These are phyloP conservation scores for Dictyostelium gargantuum DNA, from an alignment of 208 protist genomes.

Conservation along the genomic window DNA sequence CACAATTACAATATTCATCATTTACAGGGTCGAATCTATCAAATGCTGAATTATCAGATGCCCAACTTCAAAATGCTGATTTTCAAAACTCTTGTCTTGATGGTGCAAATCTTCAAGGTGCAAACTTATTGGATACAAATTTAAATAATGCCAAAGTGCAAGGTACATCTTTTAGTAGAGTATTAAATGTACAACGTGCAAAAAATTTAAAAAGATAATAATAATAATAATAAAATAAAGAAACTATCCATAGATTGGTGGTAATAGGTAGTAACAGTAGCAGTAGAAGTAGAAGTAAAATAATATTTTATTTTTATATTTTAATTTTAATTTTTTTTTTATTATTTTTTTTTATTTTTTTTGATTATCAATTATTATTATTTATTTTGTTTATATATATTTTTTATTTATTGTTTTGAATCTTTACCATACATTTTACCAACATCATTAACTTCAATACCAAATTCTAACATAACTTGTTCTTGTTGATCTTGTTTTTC, in stretches of 20 bases:
- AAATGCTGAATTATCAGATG: conserved; percentile 43
- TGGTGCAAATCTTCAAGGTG: conserved; percentile 38
- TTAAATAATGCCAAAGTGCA: conserved; percentile 27
- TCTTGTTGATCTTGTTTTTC: neutral
- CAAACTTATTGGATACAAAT: conserved; percentile 48
- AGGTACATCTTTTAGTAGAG: conserved; percentile 37
- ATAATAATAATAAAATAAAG: neutral
- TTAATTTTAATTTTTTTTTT: neutral
- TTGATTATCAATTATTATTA: neutral
- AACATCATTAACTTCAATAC: neutral
- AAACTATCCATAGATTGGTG: too few relatives aligned
- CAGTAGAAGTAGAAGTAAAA: too few relatives aligned
- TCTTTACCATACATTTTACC: neutral
- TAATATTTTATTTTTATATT: neutral
- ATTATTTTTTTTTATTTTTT: neutral
- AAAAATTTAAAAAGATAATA: conserved; percentile 29
- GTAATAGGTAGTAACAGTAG: too few relatives aligned
- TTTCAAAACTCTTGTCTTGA: conserved; percentile 27
- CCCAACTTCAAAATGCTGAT: conserved; percentile 49
- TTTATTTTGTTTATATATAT: neutral
- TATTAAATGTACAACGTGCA: conserved; percentile 26
- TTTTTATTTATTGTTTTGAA: neutral
- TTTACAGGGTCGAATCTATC: neutral
- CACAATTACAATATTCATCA: conserved; percentile 37
- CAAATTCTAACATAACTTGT: neutral